These are phyloP conservation scores for Atkinsonella hypoxylon DNA, from an alignment of 2,329 filamentous ascomycete genomes.

Conservation along the genomic window DNA sequence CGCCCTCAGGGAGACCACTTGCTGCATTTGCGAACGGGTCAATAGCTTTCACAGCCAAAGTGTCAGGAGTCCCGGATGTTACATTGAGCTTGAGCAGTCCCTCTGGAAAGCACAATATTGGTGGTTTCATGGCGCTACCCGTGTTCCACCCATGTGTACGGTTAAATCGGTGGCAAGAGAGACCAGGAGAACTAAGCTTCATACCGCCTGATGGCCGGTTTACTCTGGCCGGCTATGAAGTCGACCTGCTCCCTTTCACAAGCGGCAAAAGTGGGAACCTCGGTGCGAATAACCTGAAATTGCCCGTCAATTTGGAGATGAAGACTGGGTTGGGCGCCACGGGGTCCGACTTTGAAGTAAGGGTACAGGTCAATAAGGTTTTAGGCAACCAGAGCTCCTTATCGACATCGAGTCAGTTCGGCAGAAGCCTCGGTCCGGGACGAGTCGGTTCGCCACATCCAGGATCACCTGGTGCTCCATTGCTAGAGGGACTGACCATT, in stretches of 20 bases:
- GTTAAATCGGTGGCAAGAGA: slow-evolving; percentile 78
- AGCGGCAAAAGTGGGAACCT: slow-evolving; percentile 42
- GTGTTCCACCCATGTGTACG: slow-evolving; percentile 96
- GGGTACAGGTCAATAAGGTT: slow-evolving; percentile 57
- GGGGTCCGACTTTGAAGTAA: slow-evolving; percentile 82
- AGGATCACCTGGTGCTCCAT: slow-evolving; percentile 45
- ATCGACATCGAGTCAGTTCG: slow-evolving; percentile 24
- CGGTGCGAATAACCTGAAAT: slow-evolving; percentile 53
- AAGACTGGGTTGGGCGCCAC: slow-evolving; percentile 63
- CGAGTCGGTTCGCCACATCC: slow-evolving; percentile 29
- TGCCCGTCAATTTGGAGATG: slow-evolving; percentile 74
- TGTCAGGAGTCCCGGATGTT: slow-evolving; percentile 91
- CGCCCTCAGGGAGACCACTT: slow-evolving; percentile 78
- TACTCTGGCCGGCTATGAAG: slow-evolving; percentile 86
- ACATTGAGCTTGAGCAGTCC: slow-evolving; percentile 67
- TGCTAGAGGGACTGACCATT: slow-evolving; percentile 66
- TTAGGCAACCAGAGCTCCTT: slow-evolving; percentile 32
- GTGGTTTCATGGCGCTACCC: slow-evolving; percentile 67
- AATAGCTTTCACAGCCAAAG: slow-evolving; percentile 88
- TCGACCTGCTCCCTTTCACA: slow-evolving; percentile 70
- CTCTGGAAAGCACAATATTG: slow-evolving; percentile 66
- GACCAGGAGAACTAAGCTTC: slow-evolving; percentile 86
- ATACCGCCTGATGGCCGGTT: slow-evolving; percentile 91
- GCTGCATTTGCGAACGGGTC: slow-evolving; percentile 83
- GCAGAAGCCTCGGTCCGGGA: slow-evolving; percentile 30